Base-by-base conservation (phyloP, 352 stramenopile species). In the Nothophytophthora sp. region DNA sequence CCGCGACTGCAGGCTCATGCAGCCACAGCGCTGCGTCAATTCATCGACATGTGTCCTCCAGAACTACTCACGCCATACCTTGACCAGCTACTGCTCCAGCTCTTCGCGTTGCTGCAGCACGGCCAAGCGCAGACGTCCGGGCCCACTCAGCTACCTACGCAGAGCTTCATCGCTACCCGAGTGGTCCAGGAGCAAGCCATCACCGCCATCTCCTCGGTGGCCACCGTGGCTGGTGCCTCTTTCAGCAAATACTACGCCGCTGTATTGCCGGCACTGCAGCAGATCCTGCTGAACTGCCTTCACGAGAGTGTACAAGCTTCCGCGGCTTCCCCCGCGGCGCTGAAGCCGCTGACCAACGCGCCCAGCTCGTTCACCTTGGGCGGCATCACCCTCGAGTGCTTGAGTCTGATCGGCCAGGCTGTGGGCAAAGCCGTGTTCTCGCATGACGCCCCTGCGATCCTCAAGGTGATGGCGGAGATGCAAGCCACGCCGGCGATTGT, bases 381-480 rank as follows among this genome's bases (percentile, higher is more conserved):
- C 35, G 85, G 85, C n/a, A 93, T 93, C 55, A 90, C 79, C 35
- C 71, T 95, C 24, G 82, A 95, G 59, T 95, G 85, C 46, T 77
- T 95, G 50, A 91, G 74, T 62, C 59, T 92, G 2, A 89, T 89
- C 25, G 76, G 74, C n/a, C 55, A 90, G 23, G 80, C 85, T 15
- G 87, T 95, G 0, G 85, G 84, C 23, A 81, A 79, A 36, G 75
- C 83, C 0, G 52, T 83, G n/a, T 96, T 96, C 51, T 70, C 55
- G 1, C 32, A 33, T 11, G 85, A 96, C 37, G 81, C 85, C 0
- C 40, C 70, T 20, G 81, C 75, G n/a, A 80, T 95, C 35, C 76
- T 96, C 49, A 85, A 85, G 63, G 68, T 96, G 41, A 92, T 93
- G 76, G 76, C 77, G 0, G 76, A 93, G 48, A 93, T 92, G 81